These are phyloP conservation scores for Boletus pseudo-olivaceus DNA, from an alignment of 768 basidiomycete genomes.

Conservation along the genomic window DNA sequence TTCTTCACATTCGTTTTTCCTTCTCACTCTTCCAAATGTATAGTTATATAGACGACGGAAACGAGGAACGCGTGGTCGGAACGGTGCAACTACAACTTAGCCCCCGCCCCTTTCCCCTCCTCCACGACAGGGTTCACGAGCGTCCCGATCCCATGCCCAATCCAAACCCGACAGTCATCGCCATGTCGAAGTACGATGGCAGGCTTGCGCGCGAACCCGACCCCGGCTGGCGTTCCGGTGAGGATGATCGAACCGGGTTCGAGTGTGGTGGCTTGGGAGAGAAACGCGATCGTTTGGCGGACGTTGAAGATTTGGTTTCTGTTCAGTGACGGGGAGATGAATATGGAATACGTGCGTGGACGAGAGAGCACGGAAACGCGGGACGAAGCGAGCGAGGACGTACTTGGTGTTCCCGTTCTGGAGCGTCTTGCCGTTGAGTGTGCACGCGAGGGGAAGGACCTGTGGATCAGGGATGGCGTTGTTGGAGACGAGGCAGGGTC, in stretches of 20 bases:
- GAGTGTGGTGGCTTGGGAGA: constrained; percentile 83
- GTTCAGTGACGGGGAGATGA: background rate
- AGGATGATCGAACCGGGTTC: constrained; percentile 79
- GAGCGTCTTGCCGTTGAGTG: constrained; percentile 61
- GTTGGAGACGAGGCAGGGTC: constrained; percentile 75
- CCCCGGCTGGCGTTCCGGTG: constrained; percentile 80
- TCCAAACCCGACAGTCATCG: constrained; percentile 65
- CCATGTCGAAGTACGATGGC: constrained; percentile 68
- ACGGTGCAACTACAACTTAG: constrained; percentile 39
- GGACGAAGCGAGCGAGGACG: background rate
- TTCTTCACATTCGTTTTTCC: background rate
- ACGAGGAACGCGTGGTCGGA: too few species aligned
- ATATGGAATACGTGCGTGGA: background rate
- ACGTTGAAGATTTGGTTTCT: constrained; percentile 84
- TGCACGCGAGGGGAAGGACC: constrained; percentile 54
- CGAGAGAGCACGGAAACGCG: background rate
- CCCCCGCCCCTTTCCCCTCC: constrained; percentile 40
- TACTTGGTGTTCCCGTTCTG: constrained; percentile 82
- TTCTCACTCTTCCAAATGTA: background rate
- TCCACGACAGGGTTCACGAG: constrained; percentile 76
- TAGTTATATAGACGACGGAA: background rate
- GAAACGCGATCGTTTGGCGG: constrained; percentile 70
- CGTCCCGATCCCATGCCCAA: constrained; percentile 74
- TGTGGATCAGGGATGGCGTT: constrained; percentile 64
- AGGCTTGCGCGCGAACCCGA: constrained; percentile 75